Evolutionary conservation across 2,329 filamentous ascomycete genomes (phyloP), one percentile per base, ranked within the genome.

Genomic region (Celoporthe dispersa): DNA sequence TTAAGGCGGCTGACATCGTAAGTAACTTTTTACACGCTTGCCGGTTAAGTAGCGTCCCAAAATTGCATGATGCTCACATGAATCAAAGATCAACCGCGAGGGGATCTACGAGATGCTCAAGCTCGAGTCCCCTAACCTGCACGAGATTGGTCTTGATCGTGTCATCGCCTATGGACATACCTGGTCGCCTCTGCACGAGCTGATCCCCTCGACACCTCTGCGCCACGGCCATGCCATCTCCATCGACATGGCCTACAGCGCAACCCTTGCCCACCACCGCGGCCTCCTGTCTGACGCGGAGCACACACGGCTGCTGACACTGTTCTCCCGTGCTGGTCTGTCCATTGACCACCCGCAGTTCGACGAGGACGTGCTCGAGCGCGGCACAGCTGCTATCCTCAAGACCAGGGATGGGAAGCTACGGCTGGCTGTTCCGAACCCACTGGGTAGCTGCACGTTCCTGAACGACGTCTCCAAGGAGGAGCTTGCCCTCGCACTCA

Each of bases 131-230:
- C 91, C 91, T 0, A 93, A 92, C 75, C 81, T 93, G 9, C 91
- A 92, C 75, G 91, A 93, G 82, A 90, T 92, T 68, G 90, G 89
- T 68, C 83, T 93, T 11, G 90, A 92, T 78, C 82, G 91, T 73
- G 89, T 93, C 22, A 92, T 93, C 77, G 91, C 90, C 1, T 93
- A 92, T 74, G 91, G 91, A 0, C 90, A 93, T 77, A 92, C 90
- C 8, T 92, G 91, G 90, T 92, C 90, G 4, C 91, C 90, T 28
- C 83, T 92, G 7, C 90, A 92, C 76, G 91, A 93, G 79, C 85
- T 93, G 12, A 84, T 91, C 0, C 90, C 91, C 0, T 86, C 90
- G 65, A 88, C 89, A 0, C 90, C 90, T 0, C 85, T 92, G 59
- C 88, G 90, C 57, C 91, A 93, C 77, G 91, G 91, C 3, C 91